A percentile compares a stretch with the other conserved stretches of the same genome.
These are phyloP conservation scores for Colletotrichum noveboracense DNA, from an alignment of 2,329 filamentous ascomycete species.

Conservation along the genomic window DNA sequence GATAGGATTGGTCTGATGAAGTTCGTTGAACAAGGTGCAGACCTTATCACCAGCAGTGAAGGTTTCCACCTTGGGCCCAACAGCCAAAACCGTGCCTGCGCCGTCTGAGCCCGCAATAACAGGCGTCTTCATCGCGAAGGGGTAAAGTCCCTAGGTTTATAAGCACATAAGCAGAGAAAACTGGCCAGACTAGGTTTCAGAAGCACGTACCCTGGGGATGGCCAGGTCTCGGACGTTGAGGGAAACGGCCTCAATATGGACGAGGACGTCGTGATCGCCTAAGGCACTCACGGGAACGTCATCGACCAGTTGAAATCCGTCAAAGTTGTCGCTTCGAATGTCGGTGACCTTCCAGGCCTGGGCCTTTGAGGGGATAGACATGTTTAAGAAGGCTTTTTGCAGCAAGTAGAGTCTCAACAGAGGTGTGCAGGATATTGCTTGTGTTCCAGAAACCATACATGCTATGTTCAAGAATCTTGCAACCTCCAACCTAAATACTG, in stretches of 20 bases:
- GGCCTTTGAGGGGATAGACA: not conserved
- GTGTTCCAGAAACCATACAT: not conserved
- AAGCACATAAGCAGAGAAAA: not conserved
- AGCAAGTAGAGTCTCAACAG: not conserved
- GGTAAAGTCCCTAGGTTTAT: not conserved
- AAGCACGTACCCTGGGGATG: not conserved
- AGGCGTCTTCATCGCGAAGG: not conserved
- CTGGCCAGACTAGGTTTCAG: too few species aligned
- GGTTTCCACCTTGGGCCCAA: not conserved
- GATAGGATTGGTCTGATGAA: not conserved
- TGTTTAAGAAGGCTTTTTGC: rapidly evolving
- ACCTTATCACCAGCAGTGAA: not conserved
- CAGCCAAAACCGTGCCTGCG: not conserved
- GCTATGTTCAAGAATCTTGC: not conserved
- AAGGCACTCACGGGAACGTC: not conserved
- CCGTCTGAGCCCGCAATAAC: not conserved
- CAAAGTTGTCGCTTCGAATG: not conserved
- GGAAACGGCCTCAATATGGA: not conserved
- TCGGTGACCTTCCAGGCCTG: not conserved
- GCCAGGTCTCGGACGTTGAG: not conserved
- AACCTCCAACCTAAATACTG: not conserved
- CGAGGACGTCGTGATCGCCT: not conserved
- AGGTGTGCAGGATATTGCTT: not conserved
- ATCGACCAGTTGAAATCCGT: not conserved
- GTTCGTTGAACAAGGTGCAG: not conserved